Conservation (phyloP, 345 rosid species). For the Moricandia arvensis region DNA sequence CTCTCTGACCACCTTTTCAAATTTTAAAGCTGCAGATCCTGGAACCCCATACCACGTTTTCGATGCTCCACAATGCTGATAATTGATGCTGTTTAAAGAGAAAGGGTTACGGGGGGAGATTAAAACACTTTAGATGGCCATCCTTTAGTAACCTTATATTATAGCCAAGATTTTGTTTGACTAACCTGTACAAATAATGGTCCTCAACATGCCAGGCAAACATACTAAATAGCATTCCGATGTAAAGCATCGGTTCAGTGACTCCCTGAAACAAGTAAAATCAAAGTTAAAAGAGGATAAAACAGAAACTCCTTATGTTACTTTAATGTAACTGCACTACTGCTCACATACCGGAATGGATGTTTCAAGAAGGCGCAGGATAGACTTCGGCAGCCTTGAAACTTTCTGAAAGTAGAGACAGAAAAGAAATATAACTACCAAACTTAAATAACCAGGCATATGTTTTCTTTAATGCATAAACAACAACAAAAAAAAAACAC, state of each 20-base stretch:
- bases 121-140: background rate
- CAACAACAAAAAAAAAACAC: background rate
- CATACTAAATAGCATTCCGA: conserved; percentile 98
- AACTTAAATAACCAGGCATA: background rate
- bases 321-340: conserved; percentile 1
- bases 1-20: conserved; percentile 90
- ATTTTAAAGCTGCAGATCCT: conserved; percentile 84
- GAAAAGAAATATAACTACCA: conserved; percentile 17
- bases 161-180: conserved; percentile 8
- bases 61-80: conserved; percentile 98
- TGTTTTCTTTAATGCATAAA: background rate
- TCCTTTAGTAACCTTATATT: background rate
- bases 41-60: conserved; percentile 99
- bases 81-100: conserved; percentile 72
- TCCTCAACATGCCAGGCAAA: conserved; percentile 99
- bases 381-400: conserved; percentile 79
- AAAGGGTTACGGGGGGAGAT: background rate
- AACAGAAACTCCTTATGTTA: background rate
- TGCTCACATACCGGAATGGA: conserved; percentile 68
- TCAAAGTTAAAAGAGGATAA: background rate
- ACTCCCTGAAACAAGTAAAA: conserved; percentile 77
- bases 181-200: conserved; percentile 95
- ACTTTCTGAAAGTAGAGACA: conserved; percentile 59
- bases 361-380: conserved; percentile 83
- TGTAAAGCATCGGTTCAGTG: conserved; percentile 99